These are phyloP conservation scores for Trifolium pratense DNA, from an alignment of 306 rosid species.

Conservation along the genomic window DNA sequence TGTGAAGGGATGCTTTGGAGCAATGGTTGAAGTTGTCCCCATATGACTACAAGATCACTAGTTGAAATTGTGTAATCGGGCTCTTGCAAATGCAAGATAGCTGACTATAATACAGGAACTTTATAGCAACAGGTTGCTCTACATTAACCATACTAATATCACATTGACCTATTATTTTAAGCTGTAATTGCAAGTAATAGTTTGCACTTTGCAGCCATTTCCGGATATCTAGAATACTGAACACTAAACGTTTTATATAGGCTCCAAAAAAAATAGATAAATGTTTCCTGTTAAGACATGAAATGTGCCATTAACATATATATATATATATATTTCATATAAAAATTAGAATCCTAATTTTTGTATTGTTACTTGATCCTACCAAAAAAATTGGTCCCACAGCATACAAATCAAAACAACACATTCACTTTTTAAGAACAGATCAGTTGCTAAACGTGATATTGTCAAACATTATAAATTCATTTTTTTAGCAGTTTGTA, in stretches of 20 bases:
- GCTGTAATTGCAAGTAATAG: not conserved
- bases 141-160: not conserved
- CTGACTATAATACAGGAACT: not conserved
- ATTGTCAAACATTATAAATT: not conserved
- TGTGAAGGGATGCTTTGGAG: not conserved
- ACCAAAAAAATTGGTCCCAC: not conserved
- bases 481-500: no score
- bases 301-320: not conserved
- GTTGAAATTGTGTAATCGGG: not conserved
- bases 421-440: not conserved
- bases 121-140: not conserved
- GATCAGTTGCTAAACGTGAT: constrained; percentile 1
- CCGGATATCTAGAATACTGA: not conserved
- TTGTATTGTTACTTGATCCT: constrained; percentile 12
- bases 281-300: constrained; percentile 2
- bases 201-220: constrained; percentile 3
- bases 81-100: constrained; percentile 3
- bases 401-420: not conserved
- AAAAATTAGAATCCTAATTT: constrained; percentile 38
- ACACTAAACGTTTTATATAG: constrained; percentile 14
- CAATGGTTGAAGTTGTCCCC: not conserved
- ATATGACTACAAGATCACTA: not conserved
- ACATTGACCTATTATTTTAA: constrained; percentile 2
- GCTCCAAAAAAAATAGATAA: not conserved
- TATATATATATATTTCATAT: constrained; percentile 10